These are phyloP conservation scores for Chromosphaera perkinsii DNA, from an alignment of 208 protist species.

Conservation along the genomic window DNA sequence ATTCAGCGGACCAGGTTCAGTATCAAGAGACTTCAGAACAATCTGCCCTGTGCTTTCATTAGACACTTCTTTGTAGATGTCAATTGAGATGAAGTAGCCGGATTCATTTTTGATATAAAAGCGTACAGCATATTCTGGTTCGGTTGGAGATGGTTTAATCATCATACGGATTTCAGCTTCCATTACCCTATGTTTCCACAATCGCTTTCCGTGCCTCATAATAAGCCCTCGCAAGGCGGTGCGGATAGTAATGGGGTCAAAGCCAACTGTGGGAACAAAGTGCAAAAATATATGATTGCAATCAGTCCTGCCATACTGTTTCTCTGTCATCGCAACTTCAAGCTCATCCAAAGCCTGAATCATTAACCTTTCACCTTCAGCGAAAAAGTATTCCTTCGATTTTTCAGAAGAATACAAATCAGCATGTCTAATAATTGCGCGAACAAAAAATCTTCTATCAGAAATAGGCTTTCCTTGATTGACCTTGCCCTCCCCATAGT, in stretches of 20 bases:
- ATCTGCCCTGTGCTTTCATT: not conserved
- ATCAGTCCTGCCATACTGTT: constrained; percentile 6
- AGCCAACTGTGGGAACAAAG: constrained; percentile 25
- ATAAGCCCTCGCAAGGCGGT: constrained; percentile 34
- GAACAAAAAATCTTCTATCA: constrained; percentile 83
- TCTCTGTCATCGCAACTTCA: constrained; percentile 17
- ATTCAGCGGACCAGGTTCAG: constrained; percentile 2
- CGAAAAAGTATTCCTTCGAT: constrained; percentile 28
- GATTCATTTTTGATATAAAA: constrained; percentile 6
- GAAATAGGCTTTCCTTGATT: not conserved
- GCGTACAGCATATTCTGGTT: not conserved
- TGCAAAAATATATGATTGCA: constrained; percentile 43
- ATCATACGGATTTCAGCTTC: constrained; percentile 44
- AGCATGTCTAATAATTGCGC: constrained; percentile 73
- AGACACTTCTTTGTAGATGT: not conserved
- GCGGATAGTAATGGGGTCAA: too few relatives aligned
- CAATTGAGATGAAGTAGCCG: constrained; percentile 5
- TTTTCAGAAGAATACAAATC: constrained; percentile 35
- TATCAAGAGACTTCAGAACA: not conserved
- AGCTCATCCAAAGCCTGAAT: constrained; percentile 50
- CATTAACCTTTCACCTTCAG: constrained; percentile 48
- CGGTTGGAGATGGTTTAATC: not conserved
- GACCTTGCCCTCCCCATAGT: constrained; percentile 57
- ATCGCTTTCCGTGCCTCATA: constrained; percentile 40
- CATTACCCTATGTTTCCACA: constrained; percentile 55